Conservation (phyloP, 2,329 filamentous ascomycete species). For the Scedosporium aurantiacum region DNA sequence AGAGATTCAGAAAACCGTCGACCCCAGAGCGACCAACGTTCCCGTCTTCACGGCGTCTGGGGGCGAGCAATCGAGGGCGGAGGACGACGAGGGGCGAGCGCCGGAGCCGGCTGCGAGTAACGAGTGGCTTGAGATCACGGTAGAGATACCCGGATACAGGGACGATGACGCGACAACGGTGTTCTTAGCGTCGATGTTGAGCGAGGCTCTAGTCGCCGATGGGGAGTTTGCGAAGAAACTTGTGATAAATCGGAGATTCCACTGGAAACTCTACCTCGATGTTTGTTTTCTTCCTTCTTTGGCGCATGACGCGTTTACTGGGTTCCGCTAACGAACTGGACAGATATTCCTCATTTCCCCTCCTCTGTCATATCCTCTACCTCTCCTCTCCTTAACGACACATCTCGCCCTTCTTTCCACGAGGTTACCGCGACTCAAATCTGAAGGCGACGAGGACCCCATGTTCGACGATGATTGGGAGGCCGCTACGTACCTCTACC, state of each 20-base stretch:
- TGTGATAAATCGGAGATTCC: slow-evolving; percentile 82
- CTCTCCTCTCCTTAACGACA: slow-evolving; percentile 81
- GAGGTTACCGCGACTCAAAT: slow-evolving; percentile 72
- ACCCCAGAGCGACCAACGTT: slow-evolving; percentile 15
- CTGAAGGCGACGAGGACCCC: slow-evolving; percentile 87
- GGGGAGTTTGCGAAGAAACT: slow-evolving; percentile 59
- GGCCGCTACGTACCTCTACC: slow-evolving; percentile 67
- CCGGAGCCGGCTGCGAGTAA: slow-evolving; percentile 22
- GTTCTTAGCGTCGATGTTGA: slow-evolving; percentile 79
- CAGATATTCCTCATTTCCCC: slow-evolving; percentile 90
- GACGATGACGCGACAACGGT: slow-evolving; percentile 87
- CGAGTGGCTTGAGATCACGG: slow-evolving; percentile 80
- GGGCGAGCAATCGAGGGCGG: slow-evolving; percentile 22
- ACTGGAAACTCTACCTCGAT: slow-evolving; percentile 94
- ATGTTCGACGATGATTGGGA: slow-evolving; percentile 98
- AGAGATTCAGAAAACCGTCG: slow-evolving; percentile 67
- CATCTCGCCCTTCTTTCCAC: slow-evolving; percentile 88
- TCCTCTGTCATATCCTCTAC: slow-evolving; percentile 83
- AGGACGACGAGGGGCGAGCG: slow-evolving; percentile 23
- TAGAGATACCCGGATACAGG: slow-evolving; percentile 82
- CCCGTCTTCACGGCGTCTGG: slow-evolving; percentile 14
- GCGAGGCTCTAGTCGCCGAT: slow-evolving; percentile 70
- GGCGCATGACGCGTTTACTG: background rate
- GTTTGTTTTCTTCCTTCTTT: slow-evolving; percentile 39
- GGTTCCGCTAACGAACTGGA: slow-evolving; percentile 8